Base-by-base conservation (phyloP, 106 monocot species). In the Xerophyta viscosa region DNA sequence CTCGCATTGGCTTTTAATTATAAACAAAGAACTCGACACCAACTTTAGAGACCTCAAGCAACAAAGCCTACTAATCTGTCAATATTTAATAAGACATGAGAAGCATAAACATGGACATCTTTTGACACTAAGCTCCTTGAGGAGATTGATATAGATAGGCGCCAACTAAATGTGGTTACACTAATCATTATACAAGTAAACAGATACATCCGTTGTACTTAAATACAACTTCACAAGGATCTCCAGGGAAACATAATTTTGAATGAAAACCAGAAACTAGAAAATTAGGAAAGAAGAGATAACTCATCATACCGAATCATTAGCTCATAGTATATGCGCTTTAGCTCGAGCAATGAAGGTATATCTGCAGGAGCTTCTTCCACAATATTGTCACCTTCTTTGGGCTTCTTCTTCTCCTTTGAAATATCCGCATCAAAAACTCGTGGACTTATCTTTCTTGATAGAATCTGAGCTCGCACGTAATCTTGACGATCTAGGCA, bases 401-500 rank as follows among this genome's bases (percentile, higher is more conserved):
- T 98, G 8, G 89, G 96, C 24, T 90, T 89, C 66, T 98, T 98
- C 70, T 92, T 86, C 46, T 79, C 88, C 46, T 90, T 98, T 24
- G 79, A 74, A 61, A 73, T 20, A 57, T 90, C 82, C n/a, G 66
- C 74, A 61, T 86, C 66, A 69, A 98, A 98, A 27, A 82, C 89
- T 20, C 96, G 71, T 45, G 96, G 64, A 65, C 74, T 98, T 17
- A 98, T 89, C 68, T 98, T 98, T 29, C 89, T 78, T 15, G 96
- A 85, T 37, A 98, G 67, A 64, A 98, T 98, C 29, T 98, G 89
- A 24, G 89, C 96, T 18, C 96, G 66, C 9, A 89, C 79, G 63
- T 79, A 98, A 74, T 98, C 96, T 43, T 98, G 81, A 29, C 85
- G 88, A 37, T 98, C 96, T 65, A 98, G 69, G 68, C 89, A 98